Base-by-base conservation (phyloP, 257 asterid species). In the Coffea eugenioides region DNA sequence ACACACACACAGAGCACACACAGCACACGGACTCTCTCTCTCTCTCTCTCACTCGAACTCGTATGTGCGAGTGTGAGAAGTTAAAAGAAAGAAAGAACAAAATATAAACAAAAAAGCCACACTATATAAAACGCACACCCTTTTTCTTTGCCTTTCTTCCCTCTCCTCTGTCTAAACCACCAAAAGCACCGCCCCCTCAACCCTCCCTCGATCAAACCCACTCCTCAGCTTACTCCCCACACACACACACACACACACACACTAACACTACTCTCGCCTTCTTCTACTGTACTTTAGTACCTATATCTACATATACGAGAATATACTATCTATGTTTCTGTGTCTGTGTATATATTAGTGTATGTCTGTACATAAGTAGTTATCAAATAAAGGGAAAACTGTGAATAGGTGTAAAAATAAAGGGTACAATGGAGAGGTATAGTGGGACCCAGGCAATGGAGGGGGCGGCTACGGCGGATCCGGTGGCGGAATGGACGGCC, bases 401-500 rank as follows among this genome's bases (percentile, higher is more conserved):
- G 82, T 81, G 80, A 83, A 73, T 84, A 81, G 80, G 76, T 65
- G 41, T 76, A 49, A 15, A 68, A 70, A 39, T 45, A 27, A 73
- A 54, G 77, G 51, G 48, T 36, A 71, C 78, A 78, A 86, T 84
- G 89, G 90, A 83, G 77, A 84, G 84, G 83, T 82, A 83, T 65
- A 80, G 71, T 71, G 84, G 83, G 81, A 73, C 71, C 76, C 88
- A 80, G 39, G 69, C 84, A 76, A 74, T 69, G 87, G 88, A 86
- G 80, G 88, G 79, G 75, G 77, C 84, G 18, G 74, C 81, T 18
- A 71, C 73, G 64, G 71, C 81, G 74, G 86, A 84, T 84, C 90
- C 90, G 82, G 88, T 74, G 81, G 81, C 75, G 72, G 86, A 78
- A 77, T 83, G 89, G 91, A 80, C 84, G 68, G 83, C 77, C 4